These are phyloP conservation scores for Ophiostoma himal-ulmi DNA, from an alignment of 2,329 filamentous ascomycete species.

Conservation along the genomic window DNA sequence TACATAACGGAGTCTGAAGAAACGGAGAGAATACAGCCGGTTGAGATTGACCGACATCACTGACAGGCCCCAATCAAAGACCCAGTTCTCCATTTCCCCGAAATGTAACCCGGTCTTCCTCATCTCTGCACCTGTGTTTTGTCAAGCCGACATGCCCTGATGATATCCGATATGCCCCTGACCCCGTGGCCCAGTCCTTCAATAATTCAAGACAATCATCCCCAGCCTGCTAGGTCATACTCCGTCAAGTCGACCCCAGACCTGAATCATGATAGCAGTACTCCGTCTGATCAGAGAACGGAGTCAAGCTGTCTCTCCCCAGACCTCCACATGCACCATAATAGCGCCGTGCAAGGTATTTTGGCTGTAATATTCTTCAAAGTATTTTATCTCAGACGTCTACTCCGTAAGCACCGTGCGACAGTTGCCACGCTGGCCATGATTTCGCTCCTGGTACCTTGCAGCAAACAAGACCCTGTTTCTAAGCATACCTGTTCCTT, in stretches of 20 bases:
- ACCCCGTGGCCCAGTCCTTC: background rate
- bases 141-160: background rate
- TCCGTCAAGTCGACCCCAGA: constrained; percentile 4
- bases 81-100: constrained; percentile 8
- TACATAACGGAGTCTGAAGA: background rate
- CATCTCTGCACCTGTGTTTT: background rate
- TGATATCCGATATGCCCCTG: background rate
- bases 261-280: constrained; percentile 12
- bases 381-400: background rate
- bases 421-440: constrained; percentile 1
- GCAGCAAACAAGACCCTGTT: constrained; percentile 7
- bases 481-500: background rate
- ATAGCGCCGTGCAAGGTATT: background rate
- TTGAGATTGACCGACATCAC: background rate
- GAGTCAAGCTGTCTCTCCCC: background rate
- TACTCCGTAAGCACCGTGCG: background rate
- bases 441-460: constrained; percentile 3
- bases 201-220: background rate
- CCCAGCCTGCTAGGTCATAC: background rate
- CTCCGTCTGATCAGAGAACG: background rate
- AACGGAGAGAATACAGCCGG: background rate
- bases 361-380: background rate
- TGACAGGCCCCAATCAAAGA: background rate
- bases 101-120: background rate
- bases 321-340: background rate